A percentile compares a stretch with the other conserved stretches of the same genome.
Conservation (phyloP, 2,329 filamentous ascomycete genomes). For the Rutstroemia sydowiana region DNA sequence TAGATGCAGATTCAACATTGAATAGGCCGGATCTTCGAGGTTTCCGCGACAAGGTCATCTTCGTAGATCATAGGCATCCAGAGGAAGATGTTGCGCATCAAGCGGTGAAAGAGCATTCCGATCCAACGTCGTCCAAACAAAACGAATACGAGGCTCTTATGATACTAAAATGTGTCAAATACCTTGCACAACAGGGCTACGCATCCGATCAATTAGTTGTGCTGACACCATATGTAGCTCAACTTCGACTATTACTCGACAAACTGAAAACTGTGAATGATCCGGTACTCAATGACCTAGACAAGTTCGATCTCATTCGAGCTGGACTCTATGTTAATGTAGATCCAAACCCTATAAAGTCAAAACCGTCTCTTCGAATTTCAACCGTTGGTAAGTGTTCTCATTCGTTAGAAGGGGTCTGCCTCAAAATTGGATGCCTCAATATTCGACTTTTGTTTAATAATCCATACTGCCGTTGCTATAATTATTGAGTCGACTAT, state of each 20-base stretch:
- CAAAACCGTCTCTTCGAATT: conserved; percentile 48
- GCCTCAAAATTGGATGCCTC: no score
- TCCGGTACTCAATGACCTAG: conserved; percentile 60
- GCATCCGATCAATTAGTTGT: conserved; percentile 57
- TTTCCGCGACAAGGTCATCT: conserved; percentile 52
- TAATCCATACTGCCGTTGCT: no score
- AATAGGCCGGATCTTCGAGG: conserved; percentile 45
- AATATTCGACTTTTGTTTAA: no score
- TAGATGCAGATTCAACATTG: conserved; percentile 45
- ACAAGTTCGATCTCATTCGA: conserved; percentile 52
- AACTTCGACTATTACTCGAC: conserved; percentile 50
- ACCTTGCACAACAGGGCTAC: conserved; percentile 66
- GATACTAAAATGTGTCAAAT: conserved; percentile 56
- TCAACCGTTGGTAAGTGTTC: conserved; percentile 58
- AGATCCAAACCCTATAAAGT: conserved; percentile 41
- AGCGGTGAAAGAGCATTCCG: conserved; percentile 43
- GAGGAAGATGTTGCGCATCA: conserved; percentile 42
- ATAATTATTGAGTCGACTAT: no score
- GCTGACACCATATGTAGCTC: conserved; percentile 65
- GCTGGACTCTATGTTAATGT: conserved; percentile 51
- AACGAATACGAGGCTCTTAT: conserved; percentile 62
- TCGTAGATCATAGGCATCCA: conserved; percentile 52
- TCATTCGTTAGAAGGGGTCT: no score
- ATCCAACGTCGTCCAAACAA: conserved; percentile 43
- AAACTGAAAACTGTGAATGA: conserved; percentile 50